A percentile compares a stretch with the other conserved stretches of the same genome.
Conservation (phyloP, 148 eudicot genomes). For the Persicaria maculosa region DNA sequence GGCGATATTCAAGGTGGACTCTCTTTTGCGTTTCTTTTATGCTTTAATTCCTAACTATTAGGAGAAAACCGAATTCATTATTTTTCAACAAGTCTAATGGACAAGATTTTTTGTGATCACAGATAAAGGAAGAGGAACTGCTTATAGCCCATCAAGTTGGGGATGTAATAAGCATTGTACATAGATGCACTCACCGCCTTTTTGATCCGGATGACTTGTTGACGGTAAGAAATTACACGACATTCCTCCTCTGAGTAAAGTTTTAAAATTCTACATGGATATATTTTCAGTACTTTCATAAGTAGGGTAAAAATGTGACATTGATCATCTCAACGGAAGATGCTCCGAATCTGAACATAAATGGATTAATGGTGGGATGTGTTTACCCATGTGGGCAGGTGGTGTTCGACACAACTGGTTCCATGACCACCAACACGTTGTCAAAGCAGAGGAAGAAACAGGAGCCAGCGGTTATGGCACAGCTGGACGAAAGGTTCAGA, state of each 20-base stretch:
- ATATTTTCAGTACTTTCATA: no score
- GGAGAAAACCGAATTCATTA: background rate
- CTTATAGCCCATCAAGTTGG: constrained; percentile 68
- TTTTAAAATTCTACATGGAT: no score
- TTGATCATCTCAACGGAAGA: no score
- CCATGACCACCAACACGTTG: constrained; percentile 67
- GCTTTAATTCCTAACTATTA: background rate
- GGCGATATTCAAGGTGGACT: constrained; percentile 79
- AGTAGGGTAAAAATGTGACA: no score
- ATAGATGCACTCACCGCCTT: constrained; percentile 81
- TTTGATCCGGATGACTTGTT: constrained; percentile 96
- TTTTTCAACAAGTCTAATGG: background rate
- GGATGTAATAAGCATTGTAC: constrained; percentile 77
- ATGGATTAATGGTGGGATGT: background rate
- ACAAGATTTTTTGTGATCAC: constrained; percentile 20
- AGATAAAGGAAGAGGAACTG: constrained; percentile 97
- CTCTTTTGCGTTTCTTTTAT: constrained; percentile 2
- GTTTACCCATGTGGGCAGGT: constrained; percentile 39
- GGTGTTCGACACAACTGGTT: constrained; percentile 82
- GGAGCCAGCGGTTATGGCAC: constrained; percentile 94
- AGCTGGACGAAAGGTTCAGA: constrained; percentile 73
- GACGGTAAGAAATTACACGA: constrained; percentile 38
- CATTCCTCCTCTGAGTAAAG: no score
- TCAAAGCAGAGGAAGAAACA: constrained; percentile 94
- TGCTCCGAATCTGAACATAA: no score